Base-by-base conservation (phyloP, 768 basidiomycete genomes). In the Tricholoma furcatifolium region DNA sequence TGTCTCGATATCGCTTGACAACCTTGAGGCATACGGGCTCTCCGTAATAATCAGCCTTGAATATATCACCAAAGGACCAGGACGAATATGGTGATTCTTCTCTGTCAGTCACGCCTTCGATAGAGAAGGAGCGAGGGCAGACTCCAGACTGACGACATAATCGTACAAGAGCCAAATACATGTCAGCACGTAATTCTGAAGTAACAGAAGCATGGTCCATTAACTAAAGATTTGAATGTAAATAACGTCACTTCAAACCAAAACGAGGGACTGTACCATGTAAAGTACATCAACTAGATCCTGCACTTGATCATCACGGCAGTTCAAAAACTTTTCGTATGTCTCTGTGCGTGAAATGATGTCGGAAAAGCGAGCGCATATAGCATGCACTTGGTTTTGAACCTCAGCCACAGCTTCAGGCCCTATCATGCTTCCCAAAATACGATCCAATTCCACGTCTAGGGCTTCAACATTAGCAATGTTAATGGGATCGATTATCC, bases 41-140 rank as follows among this genome's bases (percentile, higher is more conserved):
- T 15, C 52, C 58, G 2, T 47, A 51, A 30, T 61, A 58, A 10
- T 48, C 15, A 0, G 64, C 66, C 56, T 57, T 65, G 56, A 62
- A 65, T 12, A 70, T 60, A 17, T 68, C 69, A 6, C 65, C 62
- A 45, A 66, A 70, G 9, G 57, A 51, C 3, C 69, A 67, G 11
- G 55, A 52, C 2, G 64, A 50, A 2, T 56, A 50, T 4, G 56
- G 50, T n/a, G 50, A 52, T 6, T 55, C 55, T 1, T 48, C 47
- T 18, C 10, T 39, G 8, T 51, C 32, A 9, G 44, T 41, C 7
- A 50, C 50, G 8, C 53, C 53, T 9, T 47, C 47, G 17, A 65
- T 39, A 3, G 55, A 34, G 30, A 69, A 62, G 24, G 62, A 66
- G 5, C 59, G 55, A 6, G 69, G 69, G 40, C 66, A 62, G 4